Conservation (phyloP, 2,329 filamentous ascomycete species). For the Colletotrichum truncatum region DNA sequence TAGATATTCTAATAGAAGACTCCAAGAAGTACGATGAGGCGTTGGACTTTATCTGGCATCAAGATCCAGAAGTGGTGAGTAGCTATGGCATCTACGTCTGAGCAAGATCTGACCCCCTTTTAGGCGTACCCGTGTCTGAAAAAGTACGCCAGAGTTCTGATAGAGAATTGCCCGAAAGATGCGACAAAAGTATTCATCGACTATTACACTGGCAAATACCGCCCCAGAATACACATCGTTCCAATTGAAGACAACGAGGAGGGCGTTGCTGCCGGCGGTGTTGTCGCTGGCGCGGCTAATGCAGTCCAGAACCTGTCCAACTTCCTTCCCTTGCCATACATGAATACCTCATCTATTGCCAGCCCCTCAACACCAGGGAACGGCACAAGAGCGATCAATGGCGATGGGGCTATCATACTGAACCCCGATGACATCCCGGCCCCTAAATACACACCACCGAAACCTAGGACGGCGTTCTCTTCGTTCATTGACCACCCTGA, state of each 20-base stretch:
- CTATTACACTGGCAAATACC: conserved; percentile 90
- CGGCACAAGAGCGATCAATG: conserved; percentile 54
- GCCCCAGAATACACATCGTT: conserved; percentile 71
- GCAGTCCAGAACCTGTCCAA: conserved; percentile 88
- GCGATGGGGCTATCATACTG: conserved; percentile 60
- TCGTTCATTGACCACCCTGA: conserved; percentile 94
- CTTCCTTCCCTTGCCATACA: conserved; percentile 85
- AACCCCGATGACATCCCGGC: conserved; percentile 55
- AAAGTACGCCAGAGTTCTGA: conserved; percentile 92
- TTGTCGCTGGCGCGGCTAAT: conserved; percentile 69
- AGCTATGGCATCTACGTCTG: not conserved
- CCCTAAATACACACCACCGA: conserved; percentile 78
- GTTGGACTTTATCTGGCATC: conserved; percentile 87
- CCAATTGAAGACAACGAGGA: conserved; percentile 44
- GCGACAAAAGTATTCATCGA: conserved; percentile 91
- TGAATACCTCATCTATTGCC: conserved; percentile 70
- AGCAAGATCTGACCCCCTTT: conserved; percentile 39
- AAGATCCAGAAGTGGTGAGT: conserved; percentile 80
- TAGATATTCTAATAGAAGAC: conserved; percentile 96
- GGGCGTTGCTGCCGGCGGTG: conserved; percentile 50
- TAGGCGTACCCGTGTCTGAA: conserved; percentile 89
- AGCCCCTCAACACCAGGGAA: conserved; percentile 62
- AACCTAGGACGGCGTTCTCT: conserved; percentile 90
- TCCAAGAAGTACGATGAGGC: conserved; percentile 91
- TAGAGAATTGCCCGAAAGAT: conserved; percentile 85